Evolutionary conservation across 1,284 basidiomycete genomes (phyloP).

Genomic region (Heterobasidion occidentale): DNA sequence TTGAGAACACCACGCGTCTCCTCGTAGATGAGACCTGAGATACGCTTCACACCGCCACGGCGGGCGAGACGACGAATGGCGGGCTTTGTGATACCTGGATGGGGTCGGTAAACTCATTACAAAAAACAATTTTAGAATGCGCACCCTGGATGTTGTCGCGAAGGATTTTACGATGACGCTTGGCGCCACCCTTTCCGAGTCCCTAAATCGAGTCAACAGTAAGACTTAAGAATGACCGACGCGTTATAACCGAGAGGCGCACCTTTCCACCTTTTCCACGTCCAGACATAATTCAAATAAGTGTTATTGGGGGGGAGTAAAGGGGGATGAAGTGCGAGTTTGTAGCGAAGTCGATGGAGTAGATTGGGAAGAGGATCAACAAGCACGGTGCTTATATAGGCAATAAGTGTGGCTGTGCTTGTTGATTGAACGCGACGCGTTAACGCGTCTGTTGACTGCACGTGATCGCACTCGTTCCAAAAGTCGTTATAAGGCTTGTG

Average conservation of each 20-base stretch:
- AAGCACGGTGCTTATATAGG: slow-evolving; percentile 1
- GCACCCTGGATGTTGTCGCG: slow-evolving; percentile 66
- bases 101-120: neutral
- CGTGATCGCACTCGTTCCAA: slow-evolving; percentile 2
- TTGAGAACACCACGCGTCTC: slow-evolving; percentile 94
- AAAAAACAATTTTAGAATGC: neutral
- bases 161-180: slow-evolving; percentile 62
- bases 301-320: neutral
- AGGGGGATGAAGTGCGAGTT: slow-evolving; percentile 5
- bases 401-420: slow-evolving; percentile 12
- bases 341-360: slow-evolving; percentile 4
- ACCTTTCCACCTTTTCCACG: slow-evolving; percentile 58
- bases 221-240: neutral
- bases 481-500: too few species aligned
- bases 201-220: slow-evolving; percentile 18
- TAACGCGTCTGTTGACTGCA: slow-evolving; percentile 7
- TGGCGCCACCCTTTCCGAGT: slow-evolving; percentile 42
- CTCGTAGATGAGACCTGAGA: slow-evolving; percentile 89
- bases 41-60: slow-evolving; percentile 94
- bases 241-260: slow-evolving; percentile 11
- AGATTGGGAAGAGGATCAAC: slow-evolving; percentile 2
- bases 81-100: slow-evolving; percentile 53
- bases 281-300: slow-evolving; percentile 42
- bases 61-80: slow-evolving; percentile 81
- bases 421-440: slow-evolving; percentile 10